Conservation (phyloP, 257 asterid genomes). For the Solanum tacnaense region DNA sequence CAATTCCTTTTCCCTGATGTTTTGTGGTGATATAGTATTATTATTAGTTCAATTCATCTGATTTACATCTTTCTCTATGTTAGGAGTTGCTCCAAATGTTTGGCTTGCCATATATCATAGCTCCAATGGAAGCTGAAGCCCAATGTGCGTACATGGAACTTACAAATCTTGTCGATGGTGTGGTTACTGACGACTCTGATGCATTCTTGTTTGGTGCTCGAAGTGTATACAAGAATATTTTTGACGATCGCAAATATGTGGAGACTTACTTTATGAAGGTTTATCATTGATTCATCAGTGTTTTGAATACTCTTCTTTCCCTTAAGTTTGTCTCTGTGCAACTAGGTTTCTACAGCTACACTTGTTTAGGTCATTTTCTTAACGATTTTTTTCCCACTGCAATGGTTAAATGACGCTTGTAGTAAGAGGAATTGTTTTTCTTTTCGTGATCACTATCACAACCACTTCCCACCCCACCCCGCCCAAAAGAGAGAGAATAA, state of each 20-base stretch:
- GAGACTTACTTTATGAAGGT: slow-evolving; percentile 97
- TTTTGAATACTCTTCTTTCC: neutral
- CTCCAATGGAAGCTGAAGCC: slow-evolving; percentile 99
- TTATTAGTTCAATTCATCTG: neutral
- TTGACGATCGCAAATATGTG: slow-evolving; percentile 94
- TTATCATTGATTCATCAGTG: neutral
- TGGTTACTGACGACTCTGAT: slow-evolving; percentile 94
- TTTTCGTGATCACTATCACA: neutral
- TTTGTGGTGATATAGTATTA: neutral
- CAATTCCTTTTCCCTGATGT: neutral
- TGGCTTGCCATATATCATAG: slow-evolving; percentile 90
- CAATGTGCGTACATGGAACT: slow-evolving; percentile 94
- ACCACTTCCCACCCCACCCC: neutral
- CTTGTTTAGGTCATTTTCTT: neutral
- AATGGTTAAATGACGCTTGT: neutral
- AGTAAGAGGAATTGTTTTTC: neutral
- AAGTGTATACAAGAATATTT: slow-evolving; percentile 82
- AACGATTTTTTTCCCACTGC: neutral
- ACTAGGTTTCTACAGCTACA: neutral
- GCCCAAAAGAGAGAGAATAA: neutral
- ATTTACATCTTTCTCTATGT: slow-evolving; percentile 7
- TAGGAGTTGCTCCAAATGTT: slow-evolving; percentile 98
- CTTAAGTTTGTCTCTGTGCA: neutral
- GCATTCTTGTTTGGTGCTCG: slow-evolving; percentile 87
- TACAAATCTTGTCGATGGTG: slow-evolving; percentile 83